Evolutionary conservation across 2,329 filamentous ascomycete species (phyloP).

Genomic region (Zymoseptoria pseudotritici): DNA sequence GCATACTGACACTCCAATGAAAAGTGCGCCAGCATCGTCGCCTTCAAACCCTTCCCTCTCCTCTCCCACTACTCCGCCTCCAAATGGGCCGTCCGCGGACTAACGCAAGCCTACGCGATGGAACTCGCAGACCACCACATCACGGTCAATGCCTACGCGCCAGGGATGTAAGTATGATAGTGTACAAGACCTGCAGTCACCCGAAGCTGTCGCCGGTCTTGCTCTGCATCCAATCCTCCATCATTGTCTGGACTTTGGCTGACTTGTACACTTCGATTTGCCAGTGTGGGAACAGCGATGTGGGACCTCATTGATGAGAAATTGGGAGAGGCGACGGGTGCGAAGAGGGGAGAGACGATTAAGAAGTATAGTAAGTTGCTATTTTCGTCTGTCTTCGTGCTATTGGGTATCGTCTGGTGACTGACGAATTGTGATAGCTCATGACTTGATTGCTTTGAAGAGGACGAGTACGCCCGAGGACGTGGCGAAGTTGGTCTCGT

Average conservation of each 20-base stretch:
- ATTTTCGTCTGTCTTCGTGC: not conserved
- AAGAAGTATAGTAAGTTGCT: slow-evolving; percentile 41
- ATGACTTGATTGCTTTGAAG: slow-evolving; percentile 50
- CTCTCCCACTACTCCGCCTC: slow-evolving; percentile 57
- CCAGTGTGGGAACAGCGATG: slow-evolving; percentile 53
- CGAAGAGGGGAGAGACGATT: slow-evolving; percentile 40
- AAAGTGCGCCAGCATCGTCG: slow-evolving; percentile 42
- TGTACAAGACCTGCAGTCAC: too few relatives aligned
- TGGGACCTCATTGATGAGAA: slow-evolving; percentile 62
- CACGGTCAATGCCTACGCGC: slow-evolving; percentile 60
- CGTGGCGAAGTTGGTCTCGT: slow-evolving; percentile 56
- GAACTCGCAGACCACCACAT: slow-evolving; percentile 58
- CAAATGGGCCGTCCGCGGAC: slow-evolving; percentile 60
- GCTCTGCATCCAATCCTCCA: not conserved
- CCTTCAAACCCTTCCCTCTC: slow-evolving; percentile 52
- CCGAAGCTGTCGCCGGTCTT: not conserved
- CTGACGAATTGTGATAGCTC: not conserved
- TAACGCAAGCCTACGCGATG: slow-evolving; percentile 60
- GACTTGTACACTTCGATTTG: not conserved
- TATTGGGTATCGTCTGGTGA: not conserved
- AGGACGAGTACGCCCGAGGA: slow-evolving; percentile 55
- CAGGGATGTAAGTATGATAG: slow-evolving; percentile 35
- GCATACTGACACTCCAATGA: too few relatives aligned
- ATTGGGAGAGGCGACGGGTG: slow-evolving; percentile 46
- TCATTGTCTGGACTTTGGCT: not conserved